Conservation (phyloP, 768 basidiomycete genomes). For the Xanthoconium stramineum region DNA sequence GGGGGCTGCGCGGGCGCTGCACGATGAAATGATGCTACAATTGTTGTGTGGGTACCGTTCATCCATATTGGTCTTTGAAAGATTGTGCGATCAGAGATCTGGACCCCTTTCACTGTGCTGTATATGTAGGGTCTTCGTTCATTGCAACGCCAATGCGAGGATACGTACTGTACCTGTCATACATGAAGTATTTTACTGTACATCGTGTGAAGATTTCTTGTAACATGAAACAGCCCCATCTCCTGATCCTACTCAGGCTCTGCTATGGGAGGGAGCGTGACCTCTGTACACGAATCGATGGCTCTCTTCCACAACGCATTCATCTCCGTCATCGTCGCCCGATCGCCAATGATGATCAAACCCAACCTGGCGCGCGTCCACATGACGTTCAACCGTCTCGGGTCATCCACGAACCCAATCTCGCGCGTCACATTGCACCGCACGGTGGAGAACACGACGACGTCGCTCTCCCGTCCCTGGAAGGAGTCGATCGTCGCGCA, state of each 20-base stretch:
- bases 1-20: too few species aligned
- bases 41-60: too few species aligned
- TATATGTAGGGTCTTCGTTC: too few species aligned
- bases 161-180: too few species aligned
- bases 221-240: too few species aligned
- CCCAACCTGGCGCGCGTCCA: slow-evolving; percentile 64
- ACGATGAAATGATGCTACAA: too few species aligned
- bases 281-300: slow-evolving; percentile 31
- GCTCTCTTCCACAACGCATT: slow-evolving; percentile 54
- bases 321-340: slow-evolving; percentile 41
- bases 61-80: too few species aligned
- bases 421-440: slow-evolving; percentile 57
- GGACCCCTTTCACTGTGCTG: too few species aligned
- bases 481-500: slow-evolving; percentile 41
- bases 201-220: too few species aligned
- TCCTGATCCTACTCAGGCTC: background rate
- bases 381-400: slow-evolving; percentile 59
- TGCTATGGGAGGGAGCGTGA: slow-evolving; percentile 10
- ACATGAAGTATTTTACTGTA: background rate
- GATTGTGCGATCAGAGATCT: too few species aligned
- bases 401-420: slow-evolving; percentile 63
- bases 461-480: slow-evolving; percentile 66
- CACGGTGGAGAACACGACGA: slow-evolving; percentile 64
- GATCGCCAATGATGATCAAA: slow-evolving; percentile 60
- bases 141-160: too few species aligned